Base-by-base conservation (phyloP, 2,329 filamentous ascomycete genomes). In the Nigrospora oryzae region DNA sequence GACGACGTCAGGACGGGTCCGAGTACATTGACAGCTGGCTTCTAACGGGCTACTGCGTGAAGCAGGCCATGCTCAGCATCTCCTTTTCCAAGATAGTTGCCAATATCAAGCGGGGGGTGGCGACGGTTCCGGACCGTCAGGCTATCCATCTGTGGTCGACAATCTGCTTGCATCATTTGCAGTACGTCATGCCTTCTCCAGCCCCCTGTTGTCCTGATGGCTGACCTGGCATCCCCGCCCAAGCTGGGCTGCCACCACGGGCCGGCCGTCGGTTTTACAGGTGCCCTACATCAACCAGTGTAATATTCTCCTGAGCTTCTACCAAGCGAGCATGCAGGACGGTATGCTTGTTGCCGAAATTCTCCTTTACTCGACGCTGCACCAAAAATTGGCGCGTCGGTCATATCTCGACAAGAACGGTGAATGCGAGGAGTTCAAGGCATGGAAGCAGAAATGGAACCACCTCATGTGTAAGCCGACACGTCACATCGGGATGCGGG, bases 21-120 rank as follows among this genome's bases (percentile, higher is more conserved):
- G 66, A 69, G 38, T 69, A 69, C 38, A 59, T 69, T 17, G 66
- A 69, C 38, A 69, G 66, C 40, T 69, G 65, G 66, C 51, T 69
- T 11, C 49, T 69, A 36, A 67, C 62, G 3, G 65, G 66, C 0
- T 66, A 67, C 39, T 69, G 66, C 35, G 64, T 61, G 0, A 63
- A 69, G 43, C 66, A 69, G 44, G 64, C 65, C 2, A 69, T 69
- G 64, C 49, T 69, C 11, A 66, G 64, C 41, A 67, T 68, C 35
- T 64, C 60, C 38, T 69, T 69, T 39, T 67, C 66, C 1, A 63
- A 62, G 36, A 64, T 68, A 17, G 54, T 65, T n/a, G 55, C 53
- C 33, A 60, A 62, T 17, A 61, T 66, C 11, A 63, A 59, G 35
- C 50, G 53, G 2, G 58, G 60, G 11, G 56, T 49, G 10, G 56